phyloP scores from a whole-genome alignment of 164 flowering plant species.

The Kalanchoe fedtschenkoi region DNA sequence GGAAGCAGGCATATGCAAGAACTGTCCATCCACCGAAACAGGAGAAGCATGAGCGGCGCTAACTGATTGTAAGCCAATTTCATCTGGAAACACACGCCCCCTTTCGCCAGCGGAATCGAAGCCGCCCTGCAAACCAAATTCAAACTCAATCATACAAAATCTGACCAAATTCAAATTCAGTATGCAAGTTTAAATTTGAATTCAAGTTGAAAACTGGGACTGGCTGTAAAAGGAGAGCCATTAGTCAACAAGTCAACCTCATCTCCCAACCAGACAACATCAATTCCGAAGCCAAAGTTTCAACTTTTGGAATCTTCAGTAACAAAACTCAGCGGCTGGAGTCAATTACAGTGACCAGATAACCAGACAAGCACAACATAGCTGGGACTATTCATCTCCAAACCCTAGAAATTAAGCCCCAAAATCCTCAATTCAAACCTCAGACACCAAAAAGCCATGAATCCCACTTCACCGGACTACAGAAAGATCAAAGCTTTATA shows the following conservation, averaged over 20 bases:
- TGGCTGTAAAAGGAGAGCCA: not conserved
- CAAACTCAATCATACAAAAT: not conserved
- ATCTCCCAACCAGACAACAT: not conserved
- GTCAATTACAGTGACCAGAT: not conserved
- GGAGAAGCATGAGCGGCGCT: slow-evolving; percentile 28
- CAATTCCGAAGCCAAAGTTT: not conserved
- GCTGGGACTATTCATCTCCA: not conserved
- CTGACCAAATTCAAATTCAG: not conserved
- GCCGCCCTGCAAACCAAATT: slow-evolving; percentile 31
- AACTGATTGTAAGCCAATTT: slow-evolving; percentile 31
- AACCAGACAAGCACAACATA: not conserved
- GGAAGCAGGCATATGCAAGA: slow-evolving; percentile 32
- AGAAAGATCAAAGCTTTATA: not conserved
- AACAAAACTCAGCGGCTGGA: not conserved
- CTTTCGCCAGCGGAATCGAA: slow-evolving; percentile 28
- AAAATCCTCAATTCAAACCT: not conserved
- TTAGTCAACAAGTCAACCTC: slow-evolving; percentile 1
- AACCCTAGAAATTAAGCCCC: not conserved
- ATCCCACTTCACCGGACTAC: not conserved
- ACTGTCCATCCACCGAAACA: slow-evolving; percentile 42
- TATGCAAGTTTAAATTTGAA: not conserved
- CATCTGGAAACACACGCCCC: slow-evolving; percentile 33
- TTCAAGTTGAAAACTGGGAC: not conserved
- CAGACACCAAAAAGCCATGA: not conserved
- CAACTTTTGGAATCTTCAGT: not conserved